Conservation (phyloP, 441 rosid species). For the Manihot esculenta region DNA sequence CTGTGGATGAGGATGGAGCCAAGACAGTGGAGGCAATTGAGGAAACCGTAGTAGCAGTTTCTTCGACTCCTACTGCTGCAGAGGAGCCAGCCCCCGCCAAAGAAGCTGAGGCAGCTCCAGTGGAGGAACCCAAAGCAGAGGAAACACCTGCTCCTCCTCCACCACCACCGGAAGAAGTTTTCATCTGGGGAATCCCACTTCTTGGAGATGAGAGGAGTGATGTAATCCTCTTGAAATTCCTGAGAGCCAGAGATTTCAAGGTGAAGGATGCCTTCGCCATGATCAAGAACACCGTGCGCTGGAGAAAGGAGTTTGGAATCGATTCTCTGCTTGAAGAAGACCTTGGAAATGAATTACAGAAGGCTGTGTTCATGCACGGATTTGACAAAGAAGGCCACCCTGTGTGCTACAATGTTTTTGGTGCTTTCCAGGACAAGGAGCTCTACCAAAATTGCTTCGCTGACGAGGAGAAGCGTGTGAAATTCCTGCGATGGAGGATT, state of each 20-base stretch:
- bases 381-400: constrained; percentile 71
- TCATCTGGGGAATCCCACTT: constrained; percentile 78
- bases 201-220: constrained; percentile 66
- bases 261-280: constrained; percentile 68
- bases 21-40: constrained; percentile 60
- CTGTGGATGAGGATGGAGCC: constrained; percentile 61
- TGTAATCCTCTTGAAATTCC: constrained; percentile 70
- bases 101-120: constrained; percentile 22
- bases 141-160: constrained; percentile 32
- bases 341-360: constrained; percentile 65
- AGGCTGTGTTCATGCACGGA: constrained; percentile 83
- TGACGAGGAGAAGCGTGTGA: constrained; percentile 64
- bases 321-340: constrained; percentile 71
- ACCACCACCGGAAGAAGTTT: constrained; percentile 44
- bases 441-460: constrained; percentile 64
- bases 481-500: constrained; percentile 76
- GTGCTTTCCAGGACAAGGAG: constrained; percentile 76
- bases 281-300: constrained; percentile 72
- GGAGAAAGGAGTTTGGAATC: constrained; percentile 78
- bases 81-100: constrained; percentile 25
- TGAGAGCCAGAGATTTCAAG: constrained; percentile 90
- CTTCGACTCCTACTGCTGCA: constrained; percentile 28
- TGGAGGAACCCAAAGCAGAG: constrained; percentile 37
- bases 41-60: constrained; percentile 54
- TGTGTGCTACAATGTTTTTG: constrained; percentile 82